These are phyloP conservation scores for Conoideocrella luteorostrata DNA, from an alignment of 2,329 filamentous ascomycete genomes.

Conservation along the genomic window DNA sequence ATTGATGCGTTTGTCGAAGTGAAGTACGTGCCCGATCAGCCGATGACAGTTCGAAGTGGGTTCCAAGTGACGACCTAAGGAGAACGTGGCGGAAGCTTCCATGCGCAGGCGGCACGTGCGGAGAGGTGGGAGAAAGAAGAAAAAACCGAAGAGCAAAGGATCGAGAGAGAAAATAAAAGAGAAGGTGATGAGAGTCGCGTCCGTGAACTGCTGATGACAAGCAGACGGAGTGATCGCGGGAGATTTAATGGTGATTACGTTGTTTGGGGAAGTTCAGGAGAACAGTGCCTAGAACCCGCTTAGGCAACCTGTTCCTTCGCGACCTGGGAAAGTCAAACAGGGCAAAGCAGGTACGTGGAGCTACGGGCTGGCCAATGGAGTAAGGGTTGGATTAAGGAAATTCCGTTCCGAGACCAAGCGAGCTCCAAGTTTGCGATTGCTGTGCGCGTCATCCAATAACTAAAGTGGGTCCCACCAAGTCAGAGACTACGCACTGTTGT, in stretches of 20 bases:
- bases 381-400: slow-evolving; percentile 12
- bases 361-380: slow-evolving; percentile 13
- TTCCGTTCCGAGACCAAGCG: too few relatives aligned
- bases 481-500: not conserved
- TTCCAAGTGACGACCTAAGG: slow-evolving; percentile 17
- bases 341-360: slow-evolving; percentile 12
- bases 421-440: too few relatives aligned
- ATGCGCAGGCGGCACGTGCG: slow-evolving; percentile 28
- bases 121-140: slow-evolving; percentile 10
- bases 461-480: too few relatives aligned
- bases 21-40: slow-evolving; percentile 11
- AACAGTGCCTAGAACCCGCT: slow-evolving; percentile 18
- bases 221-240: slow-evolving; percentile 18
- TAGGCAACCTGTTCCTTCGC: slow-evolving; percentile 26
- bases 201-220: slow-evolving; percentile 20
- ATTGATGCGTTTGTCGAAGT: slow-evolving; percentile 17
- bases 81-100: slow-evolving; percentile 27
- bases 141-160: slow-evolving; percentile 14
- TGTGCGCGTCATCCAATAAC: too few relatives aligned
- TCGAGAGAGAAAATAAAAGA: slow-evolving; percentile 13
- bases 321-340: slow-evolving; percentile 6
- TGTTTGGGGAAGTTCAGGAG: slow-evolving; percentile 14
- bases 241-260: slow-evolving; percentile 10
- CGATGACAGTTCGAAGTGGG: slow-evolving; percentile 10
- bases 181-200: slow-evolving; percentile 14